These are phyloP conservation scores for Elsinoe fawcettii DNA, from an alignment of 2,329 filamentous ascomycete genomes.

Conservation along the genomic window DNA sequence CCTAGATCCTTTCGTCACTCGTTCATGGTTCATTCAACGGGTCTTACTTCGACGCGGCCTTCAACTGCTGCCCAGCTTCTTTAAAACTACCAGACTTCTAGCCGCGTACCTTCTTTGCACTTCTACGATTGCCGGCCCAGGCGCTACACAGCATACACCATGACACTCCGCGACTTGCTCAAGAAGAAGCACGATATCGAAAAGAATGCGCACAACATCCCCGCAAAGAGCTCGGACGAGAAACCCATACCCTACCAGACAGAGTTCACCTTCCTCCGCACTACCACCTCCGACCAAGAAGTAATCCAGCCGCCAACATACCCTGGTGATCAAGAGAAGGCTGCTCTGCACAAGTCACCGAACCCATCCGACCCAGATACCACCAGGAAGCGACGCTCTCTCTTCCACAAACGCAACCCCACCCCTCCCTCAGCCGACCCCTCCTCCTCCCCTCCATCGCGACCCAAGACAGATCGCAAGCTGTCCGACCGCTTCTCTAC, in stretches of 20 bases:
- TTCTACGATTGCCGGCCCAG: neutral
- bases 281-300: conserved; percentile 74
- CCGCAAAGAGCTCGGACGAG: conserved; percentile 4
- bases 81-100: neutral
- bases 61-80: neutral
- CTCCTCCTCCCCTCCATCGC: conserved; percentile 16
- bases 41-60: neutral
- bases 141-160: neutral
- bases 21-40: neutral
- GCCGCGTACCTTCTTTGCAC: neutral
- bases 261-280: conserved; percentile 75
- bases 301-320: conserved; percentile 62
- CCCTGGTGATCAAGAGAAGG: conserved; percentile 33
- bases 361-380: conserved; percentile 22
- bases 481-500: conserved; percentile 58
- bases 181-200: conserved; percentile 15
- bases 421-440: conserved; percentile 24
- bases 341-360: neutral
- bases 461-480: conserved; percentile 34
- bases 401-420: conserved; percentile 21
- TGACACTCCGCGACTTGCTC: conserved; percentile 13
- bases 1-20: neutral
- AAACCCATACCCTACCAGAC: conserved; percentile 25
- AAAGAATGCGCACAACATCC: neutral
- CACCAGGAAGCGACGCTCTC: conserved; percentile 20